Conservation (phyloP, 768 basidiomycete species). For the Rhodotorula taiwanensis region DNA sequence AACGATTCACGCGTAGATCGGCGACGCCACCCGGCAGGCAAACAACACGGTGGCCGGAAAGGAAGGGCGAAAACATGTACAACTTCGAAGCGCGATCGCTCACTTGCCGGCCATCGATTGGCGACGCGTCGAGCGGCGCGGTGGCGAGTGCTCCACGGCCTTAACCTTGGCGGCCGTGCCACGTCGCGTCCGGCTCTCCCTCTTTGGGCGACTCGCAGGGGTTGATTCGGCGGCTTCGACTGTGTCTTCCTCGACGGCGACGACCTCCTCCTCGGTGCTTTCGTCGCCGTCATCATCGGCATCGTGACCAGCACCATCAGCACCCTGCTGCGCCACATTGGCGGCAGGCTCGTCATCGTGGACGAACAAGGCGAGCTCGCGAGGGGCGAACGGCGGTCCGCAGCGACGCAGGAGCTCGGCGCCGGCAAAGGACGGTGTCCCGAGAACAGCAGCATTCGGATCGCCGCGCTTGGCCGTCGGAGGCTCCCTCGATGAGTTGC, state of each 20-base stretch:
- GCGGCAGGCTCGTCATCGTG: not conserved
- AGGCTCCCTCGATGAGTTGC: not conserved
- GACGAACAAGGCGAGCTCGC: not conserved
- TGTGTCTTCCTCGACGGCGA: too few relatives aligned
- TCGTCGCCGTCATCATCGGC: not conserved
- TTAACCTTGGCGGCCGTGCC: not conserved
- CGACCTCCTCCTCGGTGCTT: not conserved
- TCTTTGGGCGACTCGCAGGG: not conserved
- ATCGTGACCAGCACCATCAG: not conserved
- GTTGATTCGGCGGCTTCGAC: not conserved
- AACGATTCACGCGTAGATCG: too few relatives aligned
- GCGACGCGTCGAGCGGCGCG: not conserved
- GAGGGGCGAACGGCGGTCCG: not conserved
- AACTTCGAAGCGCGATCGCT: too few relatives aligned
- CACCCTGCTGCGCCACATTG: not conserved
- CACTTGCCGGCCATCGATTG: not conserved
- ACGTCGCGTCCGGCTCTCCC: not conserved
- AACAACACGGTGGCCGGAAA: not conserved
- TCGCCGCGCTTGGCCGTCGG: not conserved
- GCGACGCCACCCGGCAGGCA: not conserved
- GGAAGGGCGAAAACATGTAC: not conserved
- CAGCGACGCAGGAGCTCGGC: conserved; percentile 5
- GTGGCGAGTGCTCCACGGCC: not conserved
- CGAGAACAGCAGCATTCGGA: not conserved
- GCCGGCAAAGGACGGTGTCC: conserved; percentile 3